Base-by-base conservation (phyloP, 371 early-diverging fungal species). In the Sporodiniella umbellata region DNA sequence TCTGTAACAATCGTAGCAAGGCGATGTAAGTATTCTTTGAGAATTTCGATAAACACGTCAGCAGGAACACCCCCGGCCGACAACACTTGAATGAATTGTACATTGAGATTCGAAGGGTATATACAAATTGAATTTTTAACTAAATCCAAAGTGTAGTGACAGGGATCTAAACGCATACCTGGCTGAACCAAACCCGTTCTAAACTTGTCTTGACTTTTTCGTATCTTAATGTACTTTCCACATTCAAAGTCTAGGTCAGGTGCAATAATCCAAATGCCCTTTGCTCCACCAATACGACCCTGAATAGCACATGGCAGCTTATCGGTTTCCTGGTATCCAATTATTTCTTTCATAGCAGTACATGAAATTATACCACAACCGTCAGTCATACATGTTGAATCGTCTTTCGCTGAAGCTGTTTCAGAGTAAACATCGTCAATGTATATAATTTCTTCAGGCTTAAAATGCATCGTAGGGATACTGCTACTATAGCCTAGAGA, bases 231-330 rank as follows among this genome's bases (percentile, higher is more conserved):
- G 43, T 67, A 75, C 14, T 63, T 59, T 1, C 69, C 61, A 2
- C 56, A 45, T 17, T 53, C 54, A 3, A 62, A 60, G 28, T 72
- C 70, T 2, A 69, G n/a, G 17, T 58, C 51, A 4, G 70, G 75
- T 8, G 64, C 48, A 0, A 78, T 49, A 10, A 70, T 62, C 78
- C 78, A 78, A 14, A 78, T 43, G 2, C 78, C 78, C 42, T 78
- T 78, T 3, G 78, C 68, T 22, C 75, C 75, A 10, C 68, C 78
- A 48, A 78, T 78, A 51, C 78, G 70, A 0, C 72, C 78, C 44
- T 78, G 78, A 6, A 78, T 58, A 18, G 72, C 75, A 45, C 70
- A 70, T 1, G 78, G 78, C 1, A 75, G 40, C 39, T 61, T 60
- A 23, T 70, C 65, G 2, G 48, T 42, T 10, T 54, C 54, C 33